These are phyloP conservation scores for Entomophthora muscae DNA, from an alignment of 371 early-diverging fungal genomes.

Conservation along the genomic window DNA sequence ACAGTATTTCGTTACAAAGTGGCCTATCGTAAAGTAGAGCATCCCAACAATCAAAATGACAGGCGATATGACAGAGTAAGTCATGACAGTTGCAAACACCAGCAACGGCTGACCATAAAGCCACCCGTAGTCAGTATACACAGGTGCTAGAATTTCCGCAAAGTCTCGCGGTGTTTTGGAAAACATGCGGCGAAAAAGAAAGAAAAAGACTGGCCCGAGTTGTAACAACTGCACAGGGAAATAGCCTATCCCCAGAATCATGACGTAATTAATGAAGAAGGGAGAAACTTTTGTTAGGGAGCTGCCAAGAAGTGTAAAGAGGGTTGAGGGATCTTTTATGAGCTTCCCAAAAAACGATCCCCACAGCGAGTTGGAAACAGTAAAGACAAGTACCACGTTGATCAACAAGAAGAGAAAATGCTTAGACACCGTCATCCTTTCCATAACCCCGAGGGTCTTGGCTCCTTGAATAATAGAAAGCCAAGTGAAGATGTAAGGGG, in stretches of 20 bases:
- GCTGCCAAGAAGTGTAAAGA: slow-evolving; percentile 49
- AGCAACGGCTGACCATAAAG: slow-evolving; percentile 55
- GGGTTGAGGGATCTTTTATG: slow-evolving; percentile 39
- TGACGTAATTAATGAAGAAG: slow-evolving; percentile 59
- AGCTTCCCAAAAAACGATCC: slow-evolving; percentile 48
- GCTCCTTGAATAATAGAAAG: slow-evolving; percentile 35
- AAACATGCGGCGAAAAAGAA: slow-evolving; percentile 17
- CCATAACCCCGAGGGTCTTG: slow-evolving; percentile 35
- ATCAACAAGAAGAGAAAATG: slow-evolving; percentile 74
- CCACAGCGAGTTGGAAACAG: slow-evolving; percentile 57
- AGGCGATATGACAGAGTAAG: slow-evolving; percentile 79
- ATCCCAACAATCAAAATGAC: slow-evolving; percentile 60
- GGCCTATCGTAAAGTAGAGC: slow-evolving; percentile 53
- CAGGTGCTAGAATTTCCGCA: slow-evolving; percentile 29
- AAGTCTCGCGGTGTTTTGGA: slow-evolving; percentile 51
- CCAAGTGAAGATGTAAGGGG: slow-evolving; percentile 41
- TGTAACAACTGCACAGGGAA: slow-evolving; percentile 22
- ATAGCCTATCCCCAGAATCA: slow-evolving; percentile 44
- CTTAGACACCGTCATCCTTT: slow-evolving; percentile 44
- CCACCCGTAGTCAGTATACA: slow-evolving; percentile 42
- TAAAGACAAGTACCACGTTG: slow-evolving; percentile 75
- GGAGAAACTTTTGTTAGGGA: slow-evolving; percentile 49
- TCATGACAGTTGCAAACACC: slow-evolving; percentile 59
- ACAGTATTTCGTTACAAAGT: slow-evolving; percentile 58
- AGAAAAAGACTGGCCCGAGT: slow-evolving; percentile 22